Base-by-base conservation (phyloP, 2,329 filamentous ascomycete species). In the Cordyceps fumosorosea region DNA sequence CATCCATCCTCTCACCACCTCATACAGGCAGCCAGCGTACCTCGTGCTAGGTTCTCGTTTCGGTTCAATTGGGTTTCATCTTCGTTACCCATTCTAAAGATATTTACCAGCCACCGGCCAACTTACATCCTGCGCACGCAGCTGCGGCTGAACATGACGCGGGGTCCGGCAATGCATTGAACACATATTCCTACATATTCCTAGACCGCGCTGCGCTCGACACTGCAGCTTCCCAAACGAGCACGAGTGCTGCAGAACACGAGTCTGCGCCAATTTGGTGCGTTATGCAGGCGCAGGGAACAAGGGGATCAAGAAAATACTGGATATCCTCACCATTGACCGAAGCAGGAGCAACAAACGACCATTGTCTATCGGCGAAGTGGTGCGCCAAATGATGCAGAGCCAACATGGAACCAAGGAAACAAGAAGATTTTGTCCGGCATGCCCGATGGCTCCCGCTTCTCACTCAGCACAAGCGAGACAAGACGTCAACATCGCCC, bases 61-160 rank as follows among this genome's bases (percentile, higher is more conserved):
- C 37, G 29, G 42, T 4, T 34, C 44, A 24, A 48, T 22, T 24
- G 6, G 12, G 3, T 42, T 34, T 32, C 8, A 16, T 8, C 14
- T 42, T 48, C 7, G 24, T 26, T 45, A 40, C 3, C 10, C 20
- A 32, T 3, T 32, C 24, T 26, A 18, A 42, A 24, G 12, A 59
- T 32, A 29, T 20, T 14, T 5, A 12, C n/a, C 11, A 18, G 34
- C 37, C 34, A 53, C 32, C 32, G 18, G 18, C 16, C 10, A 16
- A 52, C 50, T 20, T 18, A 24, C 32, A 53, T n/a, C 4, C 18
- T 59, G 18, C 45, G 4, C 56, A 42, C n/a, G 16, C 32, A 50
- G 45, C 34, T n/a, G 50, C 34, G 57, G 57, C 57, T 60, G 57
- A 60, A 47, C 10, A 45, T 18, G 57, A 40, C 50, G 57, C 48